Percentiles rank a stretch among this genome's conserved stretches.
phyloP scores from a whole-genome alignment of 805 yeast species.

The Spathaspora passalidarum region DNA sequence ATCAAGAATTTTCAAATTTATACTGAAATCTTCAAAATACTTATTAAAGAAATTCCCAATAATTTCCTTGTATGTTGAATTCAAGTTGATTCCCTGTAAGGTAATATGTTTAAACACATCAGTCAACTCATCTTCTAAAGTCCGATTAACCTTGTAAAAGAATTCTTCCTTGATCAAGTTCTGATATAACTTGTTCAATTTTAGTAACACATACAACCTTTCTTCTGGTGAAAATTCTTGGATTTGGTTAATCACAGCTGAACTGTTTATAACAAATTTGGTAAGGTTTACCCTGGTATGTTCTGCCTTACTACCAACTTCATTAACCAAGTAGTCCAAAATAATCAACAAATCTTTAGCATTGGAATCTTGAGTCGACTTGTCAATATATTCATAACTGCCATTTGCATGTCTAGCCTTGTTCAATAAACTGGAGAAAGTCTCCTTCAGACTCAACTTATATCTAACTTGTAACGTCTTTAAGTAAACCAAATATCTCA shows the following conservation, averaged over 20 bases:
- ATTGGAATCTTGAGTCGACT: constrained; percentile 14
- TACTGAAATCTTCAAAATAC: constrained; percentile 7
- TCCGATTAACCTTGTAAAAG: constrained; percentile 31
- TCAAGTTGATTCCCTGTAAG: constrained; percentile 34
- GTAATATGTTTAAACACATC: constrained; percentile 30
- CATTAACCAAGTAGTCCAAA: constrained; percentile 29
- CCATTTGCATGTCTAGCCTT: constrained; percentile 17
- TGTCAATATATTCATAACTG: constrained; percentile 14
- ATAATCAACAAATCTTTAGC: constrained; percentile 26
- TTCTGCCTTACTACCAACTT: constrained; percentile 10
- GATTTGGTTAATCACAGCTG: constrained; percentile 4
- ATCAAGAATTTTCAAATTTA: constrained; percentile 23
- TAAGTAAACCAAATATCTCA: constrained; percentile 31
- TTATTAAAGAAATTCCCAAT: constrained; percentile 18
- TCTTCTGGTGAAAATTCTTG: constrained; percentile 24
- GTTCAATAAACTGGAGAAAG: constrained; percentile 26
- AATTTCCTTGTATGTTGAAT: constrained; percentile 16
- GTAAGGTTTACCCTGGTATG: not conserved
- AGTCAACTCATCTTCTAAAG: constrained; percentile 31
- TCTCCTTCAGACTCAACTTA: constrained; percentile 25
- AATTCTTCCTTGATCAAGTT: constrained; percentile 30
- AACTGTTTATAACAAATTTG: not conserved
- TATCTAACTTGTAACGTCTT: constrained; percentile 29
- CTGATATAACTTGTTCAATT: constrained; percentile 24
- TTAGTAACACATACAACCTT: constrained; percentile 30